Evolutionary conservation across 352 stramenopile genomes (phyloP).

Genomic region (Globisporangium megalacanthum): DNA sequence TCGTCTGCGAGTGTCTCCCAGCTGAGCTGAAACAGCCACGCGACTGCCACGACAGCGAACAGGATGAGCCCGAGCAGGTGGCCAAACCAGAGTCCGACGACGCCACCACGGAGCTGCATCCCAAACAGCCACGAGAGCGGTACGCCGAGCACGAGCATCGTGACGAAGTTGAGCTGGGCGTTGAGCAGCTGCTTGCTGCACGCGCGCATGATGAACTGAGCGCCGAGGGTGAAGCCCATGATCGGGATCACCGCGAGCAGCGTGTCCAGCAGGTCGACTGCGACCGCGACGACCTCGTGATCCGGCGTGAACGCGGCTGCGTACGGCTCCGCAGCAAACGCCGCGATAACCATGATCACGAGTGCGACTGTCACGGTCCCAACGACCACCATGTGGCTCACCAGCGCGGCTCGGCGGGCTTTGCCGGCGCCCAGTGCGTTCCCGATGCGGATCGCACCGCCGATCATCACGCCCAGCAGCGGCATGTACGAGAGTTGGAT

Average conservation of each 20-base stretch:
- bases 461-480: conserved; percentile 20
- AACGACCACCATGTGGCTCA: conserved; percentile 18
- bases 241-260: conserved; percentile 6
- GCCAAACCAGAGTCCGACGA: conserved; percentile 22
- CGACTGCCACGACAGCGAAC: conserved; percentile 9
- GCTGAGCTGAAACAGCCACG: conserved; percentile 16
- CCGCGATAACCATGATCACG: conserved; percentile 16
- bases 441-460: conserved; percentile 29
- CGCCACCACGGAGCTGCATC: conserved; percentile 8
- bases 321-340: conserved; percentile 12
- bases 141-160: conserved; percentile 17
- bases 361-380: conserved; percentile 6
- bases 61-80: conserved; percentile 13
- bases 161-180: conserved; percentile 17
- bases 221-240: conserved; percentile 8
- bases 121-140: conserved; percentile 16
- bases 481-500: conserved; percentile 25
- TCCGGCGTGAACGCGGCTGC: conserved; percentile 16
- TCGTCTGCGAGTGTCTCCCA: conserved; percentile 11
- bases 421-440: conserved; percentile 27
- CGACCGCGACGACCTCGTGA: background rate
- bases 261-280: background rate
- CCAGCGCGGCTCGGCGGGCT: conserved; percentile 16
- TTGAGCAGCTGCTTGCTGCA: conserved; percentile 16
- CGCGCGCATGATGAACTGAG: conserved; percentile 15